Evolutionary conservation across 805 yeast genomes (phyloP).

Genomic region (Starmera pachycereana): DNA sequence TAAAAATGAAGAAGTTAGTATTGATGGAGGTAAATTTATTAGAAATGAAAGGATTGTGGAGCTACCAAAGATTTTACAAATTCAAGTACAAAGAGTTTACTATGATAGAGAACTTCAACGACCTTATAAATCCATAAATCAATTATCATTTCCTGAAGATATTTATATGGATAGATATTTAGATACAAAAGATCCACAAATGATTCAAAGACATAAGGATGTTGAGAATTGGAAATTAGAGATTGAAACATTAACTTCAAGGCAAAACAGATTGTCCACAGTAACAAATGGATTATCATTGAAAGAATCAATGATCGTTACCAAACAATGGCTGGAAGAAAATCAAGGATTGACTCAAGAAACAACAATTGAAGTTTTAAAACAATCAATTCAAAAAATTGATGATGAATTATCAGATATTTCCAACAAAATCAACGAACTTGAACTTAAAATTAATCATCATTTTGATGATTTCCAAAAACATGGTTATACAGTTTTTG

Average conservation of each 20-base stretch:
- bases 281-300: constrained; percentile 40
- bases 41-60: constrained; percentile 62
- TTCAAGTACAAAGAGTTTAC: constrained; percentile 90
- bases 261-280: constrained; percentile 31
- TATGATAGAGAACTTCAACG: constrained; percentile 65
- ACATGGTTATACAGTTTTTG: constrained; percentile 76
- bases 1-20: constrained; percentile 52
- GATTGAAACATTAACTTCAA: constrained; percentile 31
- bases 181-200: constrained; percentile 48
- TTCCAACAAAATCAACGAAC: constrained; percentile 28
- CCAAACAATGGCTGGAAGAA: constrained; percentile 45
- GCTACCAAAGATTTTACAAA: constrained; percentile 75
- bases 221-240: constrained; percentile 51
- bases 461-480: constrained; percentile 55
- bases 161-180: constrained; percentile 83
- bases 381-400: constrained; percentile 34
- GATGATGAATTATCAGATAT: constrained; percentile 34
- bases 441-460: constrained; percentile 39
- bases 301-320: constrained; percentile 42
- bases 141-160: constrained; percentile 67
- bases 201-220: constrained; percentile 44
- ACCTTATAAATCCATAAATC: constrained; percentile 76
- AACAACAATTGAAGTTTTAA: constrained; percentile 37
- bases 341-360: constrained; percentile 30
- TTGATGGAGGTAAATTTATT: constrained; percentile 62